phyloP scores from a whole-genome alignment of 345 rosid genomes.

The Passiflora organensis region DNA sequence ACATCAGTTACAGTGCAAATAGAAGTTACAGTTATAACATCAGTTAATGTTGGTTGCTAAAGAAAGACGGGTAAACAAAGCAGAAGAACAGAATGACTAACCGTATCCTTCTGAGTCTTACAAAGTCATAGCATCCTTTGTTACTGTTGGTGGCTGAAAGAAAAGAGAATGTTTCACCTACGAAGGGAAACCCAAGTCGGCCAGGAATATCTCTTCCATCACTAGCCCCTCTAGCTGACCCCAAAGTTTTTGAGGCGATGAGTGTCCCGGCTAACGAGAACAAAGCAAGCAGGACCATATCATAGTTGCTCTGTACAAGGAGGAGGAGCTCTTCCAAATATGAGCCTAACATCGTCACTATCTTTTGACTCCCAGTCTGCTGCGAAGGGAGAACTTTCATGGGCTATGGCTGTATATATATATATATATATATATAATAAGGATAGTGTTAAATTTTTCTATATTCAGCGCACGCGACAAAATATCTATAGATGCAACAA shows the following conservation, averaged over 20 bases:
- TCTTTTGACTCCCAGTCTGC: no score
- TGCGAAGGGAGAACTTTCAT: no score
- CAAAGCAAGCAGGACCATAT: slow-evolving; percentile 17
- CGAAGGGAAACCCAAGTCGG: slow-evolving; percentile 40
- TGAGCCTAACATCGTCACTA: no score
- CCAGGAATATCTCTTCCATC: slow-evolving; percentile 41
- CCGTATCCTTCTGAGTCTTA: slow-evolving; percentile 40
- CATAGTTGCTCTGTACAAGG: slow-evolving; percentile 11
- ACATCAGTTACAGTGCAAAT: no score
- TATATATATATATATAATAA: no score
- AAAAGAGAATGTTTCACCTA: slow-evolving; percentile 50
- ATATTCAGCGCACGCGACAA: no score
- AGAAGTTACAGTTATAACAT: no score
- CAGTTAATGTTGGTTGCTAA: no score
- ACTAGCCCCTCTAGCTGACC: background rate
- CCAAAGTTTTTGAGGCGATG: slow-evolving; percentile 16
- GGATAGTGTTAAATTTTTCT: no score
- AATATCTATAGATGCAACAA: no score
- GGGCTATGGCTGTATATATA: no score
- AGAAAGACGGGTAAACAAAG: no score
- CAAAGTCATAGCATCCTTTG: slow-evolving; percentile 49
- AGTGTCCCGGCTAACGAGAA: slow-evolving; percentile 14
- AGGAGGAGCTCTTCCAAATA: slow-evolving; percentile 21
- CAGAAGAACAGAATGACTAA: slow-evolving; percentile 23
- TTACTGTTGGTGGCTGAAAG: slow-evolving; percentile 40